A percentile compares a stretch with the other conserved stretches of the same genome.
phyloP scores from a whole-genome alignment of 2,329 filamentous ascomycete species.

The Fusarium sp. region DNA sequence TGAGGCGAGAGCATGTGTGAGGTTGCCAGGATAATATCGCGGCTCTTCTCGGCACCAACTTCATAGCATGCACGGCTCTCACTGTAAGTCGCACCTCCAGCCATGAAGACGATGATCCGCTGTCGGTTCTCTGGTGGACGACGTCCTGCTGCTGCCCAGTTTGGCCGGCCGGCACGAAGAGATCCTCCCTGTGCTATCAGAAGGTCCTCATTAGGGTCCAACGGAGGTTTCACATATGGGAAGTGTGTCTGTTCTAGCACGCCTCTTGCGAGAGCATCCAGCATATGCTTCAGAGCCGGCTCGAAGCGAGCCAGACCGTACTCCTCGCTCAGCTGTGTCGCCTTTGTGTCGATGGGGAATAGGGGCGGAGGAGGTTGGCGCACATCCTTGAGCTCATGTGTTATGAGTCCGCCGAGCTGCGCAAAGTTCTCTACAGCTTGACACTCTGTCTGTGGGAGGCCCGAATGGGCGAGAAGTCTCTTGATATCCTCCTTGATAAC shows the following conservation, averaged over 20 bases:
- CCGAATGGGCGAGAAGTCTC: conserved; percentile 85
- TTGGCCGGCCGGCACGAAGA: conserved; percentile 90
- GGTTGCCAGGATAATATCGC: conserved; percentile 89
- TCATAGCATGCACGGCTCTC: conserved; percentile 93
- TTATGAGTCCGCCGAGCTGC: conserved; percentile 80
- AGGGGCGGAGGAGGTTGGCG: conserved; percentile 74
- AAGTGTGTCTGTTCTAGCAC: conserved; percentile 75
- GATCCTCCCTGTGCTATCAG: conserved; percentile 74
- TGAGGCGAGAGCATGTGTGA: conserved; percentile 93
- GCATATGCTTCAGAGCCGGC: conserved; percentile 82
- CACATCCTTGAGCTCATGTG: conserved; percentile 79
- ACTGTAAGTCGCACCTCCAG: conserved; percentile 93
- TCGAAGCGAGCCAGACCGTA: conserved; percentile 90
- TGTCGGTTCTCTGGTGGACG: conserved; percentile 83
- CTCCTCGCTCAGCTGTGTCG: conserved; percentile 73
- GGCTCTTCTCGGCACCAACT: conserved; percentile 75
- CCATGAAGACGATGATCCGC: conserved; percentile 92
- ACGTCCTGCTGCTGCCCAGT: conserved; percentile 88
- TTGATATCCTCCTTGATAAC: conserved; percentile 86
- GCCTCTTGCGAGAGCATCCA: conserved; percentile 79
- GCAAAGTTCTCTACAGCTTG: conserved; percentile 83
- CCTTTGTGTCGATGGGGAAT: conserved; percentile 75
- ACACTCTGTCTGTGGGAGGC: conserved; percentile 79
- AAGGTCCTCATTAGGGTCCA: conserved; percentile 71
- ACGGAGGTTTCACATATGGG: conserved; percentile 78